These are phyloP conservation scores for Allium cepa DNA, from an alignment of 106 monocot species.

Conservation along the genomic window DNA sequence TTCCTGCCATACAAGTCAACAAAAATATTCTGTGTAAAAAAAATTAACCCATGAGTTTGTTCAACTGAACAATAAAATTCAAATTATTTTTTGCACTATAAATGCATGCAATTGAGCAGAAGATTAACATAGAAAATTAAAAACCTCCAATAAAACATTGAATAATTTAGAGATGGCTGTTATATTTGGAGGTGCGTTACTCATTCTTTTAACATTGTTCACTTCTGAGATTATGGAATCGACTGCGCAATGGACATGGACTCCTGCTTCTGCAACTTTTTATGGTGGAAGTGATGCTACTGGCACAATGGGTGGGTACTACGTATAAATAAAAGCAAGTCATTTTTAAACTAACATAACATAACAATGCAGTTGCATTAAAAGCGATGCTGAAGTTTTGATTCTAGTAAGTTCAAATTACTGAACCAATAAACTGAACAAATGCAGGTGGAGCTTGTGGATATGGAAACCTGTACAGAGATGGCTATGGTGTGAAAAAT, in stretches of 20 bases:
- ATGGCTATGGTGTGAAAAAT: constrained; percentile 44
- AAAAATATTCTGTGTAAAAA: too few relatives aligned
- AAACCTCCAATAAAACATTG: background rate
- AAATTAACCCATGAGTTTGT: too few relatives aligned
- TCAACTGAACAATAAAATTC: too few relatives aligned
- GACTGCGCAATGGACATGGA: constrained; percentile 12
- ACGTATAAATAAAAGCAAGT: background rate
- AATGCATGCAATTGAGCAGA: background rate
- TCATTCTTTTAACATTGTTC: constrained; percentile 2
- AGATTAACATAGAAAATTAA: background rate
- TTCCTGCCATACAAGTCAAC: too few relatives aligned
- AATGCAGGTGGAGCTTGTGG: constrained; percentile 52
- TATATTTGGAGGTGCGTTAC: constrained; percentile 1
- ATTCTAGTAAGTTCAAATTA: background rate
- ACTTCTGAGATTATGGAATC: background rate
- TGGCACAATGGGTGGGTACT: constrained; percentile 43
- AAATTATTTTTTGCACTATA: background rate
- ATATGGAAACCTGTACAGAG: constrained; percentile 35
- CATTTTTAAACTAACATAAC: too few relatives aligned
- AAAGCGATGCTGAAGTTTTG: background rate
- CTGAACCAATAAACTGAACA: background rate
- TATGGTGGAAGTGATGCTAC: constrained; percentile 47
- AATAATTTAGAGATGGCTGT: background rate
- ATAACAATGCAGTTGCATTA: background rate
- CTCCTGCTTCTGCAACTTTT: constrained; percentile 38